Evolutionary conservation across 2,329 filamentous ascomycete genomes (phyloP), one percentile per base, ranked within the genome.

Genomic region (Verticillium albo-atrum): DNA sequence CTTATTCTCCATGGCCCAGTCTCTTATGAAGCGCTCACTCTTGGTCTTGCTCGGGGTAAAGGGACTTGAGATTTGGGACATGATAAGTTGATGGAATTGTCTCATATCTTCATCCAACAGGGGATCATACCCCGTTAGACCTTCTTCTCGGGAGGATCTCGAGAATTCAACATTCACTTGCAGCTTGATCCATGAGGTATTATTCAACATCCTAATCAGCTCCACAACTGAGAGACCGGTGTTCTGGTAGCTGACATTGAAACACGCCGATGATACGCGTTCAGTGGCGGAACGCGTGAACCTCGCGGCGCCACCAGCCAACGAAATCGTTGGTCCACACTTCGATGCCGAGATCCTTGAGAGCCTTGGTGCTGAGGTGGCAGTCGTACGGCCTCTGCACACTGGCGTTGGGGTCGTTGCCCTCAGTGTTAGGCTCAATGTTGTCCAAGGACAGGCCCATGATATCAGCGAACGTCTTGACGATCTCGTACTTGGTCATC

Each of bases 401-500:
- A 25, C 82, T 80, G 52, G 88, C 85, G 62, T 85, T 87, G 6
- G 88, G 86, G 64, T 91, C 88, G 71, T 90, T 89, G 37, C 89
- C 89, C 67, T 90, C 81, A 26, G 86, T 83, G 67, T 91, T 89
- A 10, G 89, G 78, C 67, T 84, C 80, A 72, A 97, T 88, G 7
- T 83, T 82, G 54, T 86, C 83, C 23, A 89, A 79, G 12, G 89
- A 82, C 58, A 96, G 71, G 0, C 89, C 91, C 82, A 96, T 87
- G 60, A 96, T 91, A 61, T 92, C 86, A 4, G 86, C 89, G 69
- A 97, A 88, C 10, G 82, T 76, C 74, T 91, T 78, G 71, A 90
- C 93, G 59, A 97, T 96, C 72, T 94, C 87, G 72, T 93, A 96
- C 77, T 97, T 97, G 54, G 92, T 97, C 79, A 88, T 90, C 64